Evolutionary conservation across 352 stramenopile genomes (phyloP), one percentile per base, ranked within the genome.

Genomic region (Phytopythium ostracodes): DNA sequence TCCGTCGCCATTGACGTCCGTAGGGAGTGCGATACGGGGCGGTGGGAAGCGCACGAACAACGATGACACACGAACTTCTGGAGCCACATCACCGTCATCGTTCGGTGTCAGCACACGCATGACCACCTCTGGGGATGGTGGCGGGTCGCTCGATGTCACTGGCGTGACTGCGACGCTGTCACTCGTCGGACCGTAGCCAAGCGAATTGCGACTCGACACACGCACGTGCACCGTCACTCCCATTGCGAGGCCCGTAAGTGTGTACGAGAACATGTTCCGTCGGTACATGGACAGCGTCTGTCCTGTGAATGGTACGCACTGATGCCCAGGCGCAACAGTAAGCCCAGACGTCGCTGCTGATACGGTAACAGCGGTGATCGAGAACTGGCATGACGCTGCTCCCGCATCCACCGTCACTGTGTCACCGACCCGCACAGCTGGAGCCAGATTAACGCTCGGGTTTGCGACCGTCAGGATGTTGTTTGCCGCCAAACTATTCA

Each of bases 121-220:
- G n/a, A 81, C 67, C 29, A 91, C 76, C 38, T 91, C 70, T 14
- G 89, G 77, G 8, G 69, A 81, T 49, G 84, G 87, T 8, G 94
- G 94, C 27, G 94, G 87, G 64, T 98, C 94, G 40, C 85, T 87
- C n/a, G 81, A 86, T 38, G 91, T 88, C 57, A 96, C 89, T 1
- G 94, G 91, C 31, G 81, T 79, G 0, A 96, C 70, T 17, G 86
- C 75, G 35, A 97, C 59, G 54, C 76, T 80, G 43, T 88, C 85
- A 4, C 84, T 90, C 8, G 71, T 61, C 1, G 63, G 52, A 2
- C 94, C 94, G 62, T 94, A 98, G 2, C 96, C 96, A 15, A 97
- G 78, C 22, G 87, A 93, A 68, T 98, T 98, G 65, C 98, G 89
- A 6, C 87, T 84, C 17, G 85, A 88, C 10, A 98, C 88, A 5